Conservation (phyloP, 306 rosid species). For the Acacia acuminata region DNA sequence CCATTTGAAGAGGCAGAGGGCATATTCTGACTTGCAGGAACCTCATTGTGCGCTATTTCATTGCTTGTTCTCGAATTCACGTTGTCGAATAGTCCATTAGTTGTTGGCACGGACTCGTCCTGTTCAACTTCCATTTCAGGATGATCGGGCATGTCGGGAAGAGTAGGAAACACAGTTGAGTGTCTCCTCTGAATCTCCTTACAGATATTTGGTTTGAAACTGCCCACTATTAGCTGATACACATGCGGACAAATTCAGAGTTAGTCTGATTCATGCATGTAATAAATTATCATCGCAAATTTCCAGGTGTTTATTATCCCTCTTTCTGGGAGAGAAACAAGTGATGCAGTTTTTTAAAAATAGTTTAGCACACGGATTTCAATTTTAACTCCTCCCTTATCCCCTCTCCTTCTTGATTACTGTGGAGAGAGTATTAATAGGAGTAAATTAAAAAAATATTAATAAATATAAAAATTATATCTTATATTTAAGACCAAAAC, state of each 20-base stretch:
- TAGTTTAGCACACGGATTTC: background rate
- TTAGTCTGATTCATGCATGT: background rate
- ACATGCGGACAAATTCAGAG: background rate
- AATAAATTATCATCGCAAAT: background rate
- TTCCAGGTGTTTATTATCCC: background rate
- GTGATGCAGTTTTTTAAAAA: background rate
- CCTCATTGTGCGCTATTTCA: background rate
- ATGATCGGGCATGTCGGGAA: background rate
- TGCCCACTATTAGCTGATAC: conserved; percentile 38
- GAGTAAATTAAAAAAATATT: too few relatives aligned
- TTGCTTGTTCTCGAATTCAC: background rate
- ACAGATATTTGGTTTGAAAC: conserved; percentile 32
- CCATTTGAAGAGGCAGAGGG: background rate
- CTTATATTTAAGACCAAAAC: too few relatives aligned
- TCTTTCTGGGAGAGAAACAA: background rate
- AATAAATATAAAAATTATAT: too few relatives aligned
- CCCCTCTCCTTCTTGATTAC: too few relatives aligned
- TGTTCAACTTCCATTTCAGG: background rate
- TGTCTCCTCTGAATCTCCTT: conserved; percentile 8
- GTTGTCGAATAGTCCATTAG: background rate
- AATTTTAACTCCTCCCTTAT: background rate
- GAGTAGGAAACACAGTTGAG: background rate
- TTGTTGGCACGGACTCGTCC: background rate
- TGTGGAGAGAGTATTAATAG: too few relatives aligned
- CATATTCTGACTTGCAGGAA: conserved; percentile 17